Conservation (phyloP, 2,329 filamentous ascomycete genomes). For the Alternaria brassicae region DNA sequence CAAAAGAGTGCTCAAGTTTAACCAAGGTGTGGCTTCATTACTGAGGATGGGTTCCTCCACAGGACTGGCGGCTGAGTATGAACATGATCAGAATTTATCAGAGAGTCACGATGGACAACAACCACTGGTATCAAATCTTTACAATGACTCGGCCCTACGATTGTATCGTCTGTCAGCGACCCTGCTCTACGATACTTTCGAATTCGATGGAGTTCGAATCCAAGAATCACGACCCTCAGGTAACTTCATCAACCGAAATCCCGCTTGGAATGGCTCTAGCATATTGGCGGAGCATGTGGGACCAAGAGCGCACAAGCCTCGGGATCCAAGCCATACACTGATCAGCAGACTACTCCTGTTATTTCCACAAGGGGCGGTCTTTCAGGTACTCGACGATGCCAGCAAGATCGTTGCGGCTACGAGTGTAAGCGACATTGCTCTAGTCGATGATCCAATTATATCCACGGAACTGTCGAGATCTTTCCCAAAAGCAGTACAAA, state of each 20-base stretch:
- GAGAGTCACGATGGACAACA: not conserved
- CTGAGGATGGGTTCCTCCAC: conserved; percentile 1
- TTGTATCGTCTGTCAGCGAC: conserved; percentile 9
- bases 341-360: not conserved
- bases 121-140: conserved; percentile 9
- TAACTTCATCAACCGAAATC: conserved; percentile 6
- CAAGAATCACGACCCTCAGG: conserved; percentile 7
- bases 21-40: conserved; percentile 10
- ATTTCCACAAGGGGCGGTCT: conserved; percentile 10
- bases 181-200: conserved; percentile 10
- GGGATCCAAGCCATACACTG: not conserved
- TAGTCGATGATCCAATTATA: conserved; percentile 1
- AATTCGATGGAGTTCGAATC: conserved; percentile 13
- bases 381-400: conserved; percentile 3
- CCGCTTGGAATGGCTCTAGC: conserved; percentile 13
- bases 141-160: conserved; percentile 2
- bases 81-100: not conserved
- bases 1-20: conserved; percentile 9
- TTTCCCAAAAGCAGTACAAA: conserved; percentile 4
- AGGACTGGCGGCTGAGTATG: not conserved
- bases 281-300: conserved; percentile 8
- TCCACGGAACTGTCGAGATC: conserved; percentile 2
- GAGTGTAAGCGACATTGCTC: not conserved
- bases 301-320: not conserved
- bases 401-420: conserved; percentile 10